Base-by-base conservation (phyloP, 2,329 filamentous ascomycete species). In the Fusarium proliferatum region DNA sequence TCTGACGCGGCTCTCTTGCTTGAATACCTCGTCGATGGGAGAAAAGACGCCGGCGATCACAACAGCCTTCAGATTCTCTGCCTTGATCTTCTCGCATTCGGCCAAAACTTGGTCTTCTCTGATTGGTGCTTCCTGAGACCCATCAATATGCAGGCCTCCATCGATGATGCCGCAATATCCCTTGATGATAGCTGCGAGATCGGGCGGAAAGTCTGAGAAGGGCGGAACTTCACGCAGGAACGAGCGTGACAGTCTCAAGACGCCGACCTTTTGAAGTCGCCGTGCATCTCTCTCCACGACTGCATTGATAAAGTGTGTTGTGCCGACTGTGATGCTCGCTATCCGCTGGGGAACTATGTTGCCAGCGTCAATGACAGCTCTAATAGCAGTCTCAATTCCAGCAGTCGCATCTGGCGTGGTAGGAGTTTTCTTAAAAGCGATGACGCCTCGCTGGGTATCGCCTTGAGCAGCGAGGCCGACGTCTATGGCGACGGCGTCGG, bases 301-400 rank as follows among this genome's bases (percentile, higher is more conserved):
- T 26, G 86, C 86, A 67, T 88, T 89, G 72, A 88, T 82, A 70
- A 89, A 88, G 63, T 88, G 86, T 3, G 87, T 88, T 7, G 85
- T 86, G 49, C 85, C 85, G 81, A 84, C 26, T 86, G 81, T 63
- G 81, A 83, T 15, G 81, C 81, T 53, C 2, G 51, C 51, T 5
- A 53, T 53, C 5, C 51, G 51, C 34, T 53, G 33, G 3, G 51
- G 51, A 39, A 38, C 87, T 80, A 30, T 80, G 73, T 2, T 73
- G 71, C 7, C 81, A 78, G 30, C 11, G 6, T 69, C 48, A 30
- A 81, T 70, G 10, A 86, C 82, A 28, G 83, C 85, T 6, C 34
- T 53, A 0, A 53, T 23, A 9, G 51, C 51, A 5, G 79, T 74
- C 61, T 83, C 84, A 9, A 84, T 84, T 64, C 86, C 82, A 3